phyloP scores from a whole-genome alignment of 1,139 yeast genomes.

The Pichia sp. region DNA sequence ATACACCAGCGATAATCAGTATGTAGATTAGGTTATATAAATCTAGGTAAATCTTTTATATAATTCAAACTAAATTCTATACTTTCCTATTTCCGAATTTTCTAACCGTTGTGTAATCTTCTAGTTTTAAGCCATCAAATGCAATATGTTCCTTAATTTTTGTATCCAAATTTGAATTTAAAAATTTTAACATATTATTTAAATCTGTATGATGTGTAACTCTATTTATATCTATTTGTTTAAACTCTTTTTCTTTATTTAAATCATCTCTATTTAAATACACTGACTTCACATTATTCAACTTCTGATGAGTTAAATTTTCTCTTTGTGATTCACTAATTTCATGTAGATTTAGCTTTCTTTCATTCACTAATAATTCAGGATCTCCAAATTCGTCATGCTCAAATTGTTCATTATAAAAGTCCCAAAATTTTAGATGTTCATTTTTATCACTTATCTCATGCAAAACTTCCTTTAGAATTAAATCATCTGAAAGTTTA shows the following conservation, averaged over 20 bases:
- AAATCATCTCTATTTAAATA: not conserved
- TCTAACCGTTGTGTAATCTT: constrained; percentile 15
- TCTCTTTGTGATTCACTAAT: not conserved
- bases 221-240: constrained; percentile 9
- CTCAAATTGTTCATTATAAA: not conserved
- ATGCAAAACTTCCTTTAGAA: constrained; percentile 8
- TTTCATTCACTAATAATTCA: constrained; percentile 5
- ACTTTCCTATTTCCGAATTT: constrained; percentile 9
- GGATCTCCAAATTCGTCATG: not conserved
- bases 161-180: not conserved
- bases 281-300: not conserved
- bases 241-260: not conserved
- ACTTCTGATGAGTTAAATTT: constrained; percentile 1
- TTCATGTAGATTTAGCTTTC: not conserved
- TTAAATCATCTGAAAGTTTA: constrained; percentile 10
- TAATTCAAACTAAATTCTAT: not conserved
- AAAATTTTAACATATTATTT: constrained; percentile 9
- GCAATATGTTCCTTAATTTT: constrained; percentile 5
- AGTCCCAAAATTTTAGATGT: constrained; percentile 4
- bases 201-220: constrained; percentile 6
- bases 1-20: constrained; percentile 1
- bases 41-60: not conserved
- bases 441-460: constrained; percentile 5
- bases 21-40: not conserved
- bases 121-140: constrained; percentile 16